These are phyloP conservation scores for Fraxinus angustifolia DNA, from an alignment of 305 asterid genomes.

Conservation along the genomic window DNA sequence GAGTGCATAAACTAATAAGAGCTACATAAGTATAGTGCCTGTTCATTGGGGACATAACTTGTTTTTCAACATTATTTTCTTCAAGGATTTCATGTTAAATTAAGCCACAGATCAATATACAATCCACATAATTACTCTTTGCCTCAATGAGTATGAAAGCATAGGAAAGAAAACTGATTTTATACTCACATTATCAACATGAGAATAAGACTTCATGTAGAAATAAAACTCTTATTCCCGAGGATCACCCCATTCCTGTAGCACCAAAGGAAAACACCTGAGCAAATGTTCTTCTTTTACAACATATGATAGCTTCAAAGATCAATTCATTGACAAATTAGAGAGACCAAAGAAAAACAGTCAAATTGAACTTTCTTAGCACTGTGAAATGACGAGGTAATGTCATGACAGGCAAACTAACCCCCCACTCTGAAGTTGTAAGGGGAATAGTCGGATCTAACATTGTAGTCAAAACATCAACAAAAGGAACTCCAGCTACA, in stretches of 20 bases:
- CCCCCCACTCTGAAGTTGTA: conserved; percentile 99
- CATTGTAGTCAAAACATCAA: conserved; percentile 90
- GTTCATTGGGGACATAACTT: no score
- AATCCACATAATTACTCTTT: background rate
- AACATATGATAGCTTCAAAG: background rate
- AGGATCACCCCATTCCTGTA: conserved; percentile 99
- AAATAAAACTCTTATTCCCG: conserved; percentile 81
- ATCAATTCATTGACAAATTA: background rate
- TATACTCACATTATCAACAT: conserved; percentile 78
- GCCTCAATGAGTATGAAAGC: conserved; percentile 6
- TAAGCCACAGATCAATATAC: conserved; percentile 11
- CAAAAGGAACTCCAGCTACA: conserved; percentile 93
- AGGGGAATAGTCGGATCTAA: conserved; percentile 96
- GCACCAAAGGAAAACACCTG: conserved; percentile 15
- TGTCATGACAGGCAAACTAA: conserved; percentile 30
- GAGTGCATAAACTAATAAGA: no score
- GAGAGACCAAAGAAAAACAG: background rate
- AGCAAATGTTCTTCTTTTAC: background rate
- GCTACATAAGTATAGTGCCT: no score
- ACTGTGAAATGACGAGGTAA: background rate
- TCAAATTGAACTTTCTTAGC: background rate
- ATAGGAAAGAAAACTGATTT: conserved; percentile 11
- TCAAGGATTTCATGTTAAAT: conserved; percentile 24
- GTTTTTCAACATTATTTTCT: no score
- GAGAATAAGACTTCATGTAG: conserved; percentile 92